Evolutionary conservation across 2,329 filamentous ascomycete species (phyloP), one percentile per base, ranked within the genome.

Genomic region (Fusarium brachygibbosum): DNA sequence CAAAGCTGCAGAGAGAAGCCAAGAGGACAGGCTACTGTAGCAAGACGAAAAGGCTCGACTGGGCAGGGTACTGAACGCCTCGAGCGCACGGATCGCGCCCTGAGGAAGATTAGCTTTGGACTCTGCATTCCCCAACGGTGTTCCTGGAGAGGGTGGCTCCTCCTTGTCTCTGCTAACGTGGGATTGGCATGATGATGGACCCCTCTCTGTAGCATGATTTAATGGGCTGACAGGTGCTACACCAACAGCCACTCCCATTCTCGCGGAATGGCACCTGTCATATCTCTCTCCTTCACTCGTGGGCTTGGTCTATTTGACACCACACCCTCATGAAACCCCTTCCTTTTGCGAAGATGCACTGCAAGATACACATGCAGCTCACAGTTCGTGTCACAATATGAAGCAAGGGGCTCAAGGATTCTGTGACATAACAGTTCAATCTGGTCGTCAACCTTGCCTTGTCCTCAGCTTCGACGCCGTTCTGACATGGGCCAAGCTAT

Each of bases 401-500:
- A 44, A 38, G 25, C 38, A 61, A 53, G 17, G 19, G 19, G 29
- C 8, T 21, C 21, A 32, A 21, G 23, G 17, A 17, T 48, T 29
- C 34, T 40, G 23, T n/a, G 34, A 55, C 21, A 50, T 17, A 28
- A 52, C n/a, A 38, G 42, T 46, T 58, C 51, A 35, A 63, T 70
- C 58, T 51, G 52, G 59, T 68, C 46, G 42, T 32, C 58, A 66
- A 46, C 55, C 60, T 56, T 67, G 57, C 53, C 63, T 58, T 64
- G 69, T 56, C 56, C 46, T 65, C 34, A 48, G n/a, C 40, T 44
- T 53, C 57, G 40, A 68, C 40, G 34, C 31, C 31, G 54, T 57
- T 54, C 52, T 54, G 60, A 48, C 60, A 63, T 48, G 28, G 97
- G 51, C 46, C 62, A 55, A 50, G 31, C 32, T 45, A 58, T 42